phyloP scores from a whole-genome alignment of 108 stramenopile genomes.

The Ochromonas danica region DNA sequence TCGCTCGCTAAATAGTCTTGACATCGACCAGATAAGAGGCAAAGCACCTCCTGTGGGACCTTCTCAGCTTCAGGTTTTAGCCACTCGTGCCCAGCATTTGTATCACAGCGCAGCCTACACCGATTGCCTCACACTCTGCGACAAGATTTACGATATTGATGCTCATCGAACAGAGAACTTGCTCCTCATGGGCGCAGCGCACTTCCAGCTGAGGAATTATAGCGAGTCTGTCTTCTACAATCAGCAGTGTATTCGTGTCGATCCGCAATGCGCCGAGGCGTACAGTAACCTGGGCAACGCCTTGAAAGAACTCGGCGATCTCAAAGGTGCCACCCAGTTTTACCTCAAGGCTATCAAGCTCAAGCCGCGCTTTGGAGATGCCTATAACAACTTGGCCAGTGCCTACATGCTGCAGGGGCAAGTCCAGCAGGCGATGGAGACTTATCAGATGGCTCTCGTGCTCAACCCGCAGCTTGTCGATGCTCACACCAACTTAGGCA shows the following conservation, averaged over 20 bases:
- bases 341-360: slow-evolving; percentile 61
- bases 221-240: slow-evolving; percentile 62
- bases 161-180: slow-evolving; percentile 57
- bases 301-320: slow-evolving; percentile 63
- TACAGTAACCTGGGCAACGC: slow-evolving; percentile 65
- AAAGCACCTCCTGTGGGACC: not conserved
- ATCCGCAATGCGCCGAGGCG: slow-evolving; percentile 62
- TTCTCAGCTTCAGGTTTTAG: not conserved
- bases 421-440: slow-evolving; percentile 57
- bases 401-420: slow-evolving; percentile 63
- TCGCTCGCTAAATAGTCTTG: too few relatives aligned
- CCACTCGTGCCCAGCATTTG: not conserved
- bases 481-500: slow-evolving; percentile 64
- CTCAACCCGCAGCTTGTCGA: slow-evolving; percentile 59
- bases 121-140: slow-evolving; percentile 11
- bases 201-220: slow-evolving; percentile 63
- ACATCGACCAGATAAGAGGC: too few relatives aligned
- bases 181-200: slow-evolving; percentile 61
- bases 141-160: slow-evolving; percentile 53
- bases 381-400: slow-evolving; percentile 67
- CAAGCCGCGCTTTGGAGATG: slow-evolving; percentile 64
- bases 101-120: not conserved
- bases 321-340: slow-evolving; percentile 58
- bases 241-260: slow-evolving; percentile 55
- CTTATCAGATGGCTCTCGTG: slow-evolving; percentile 62